Evolutionary conservation across 768 basidiomycete species (phyloP).

Genomic region (Tylopilus subfusipes): DNA sequence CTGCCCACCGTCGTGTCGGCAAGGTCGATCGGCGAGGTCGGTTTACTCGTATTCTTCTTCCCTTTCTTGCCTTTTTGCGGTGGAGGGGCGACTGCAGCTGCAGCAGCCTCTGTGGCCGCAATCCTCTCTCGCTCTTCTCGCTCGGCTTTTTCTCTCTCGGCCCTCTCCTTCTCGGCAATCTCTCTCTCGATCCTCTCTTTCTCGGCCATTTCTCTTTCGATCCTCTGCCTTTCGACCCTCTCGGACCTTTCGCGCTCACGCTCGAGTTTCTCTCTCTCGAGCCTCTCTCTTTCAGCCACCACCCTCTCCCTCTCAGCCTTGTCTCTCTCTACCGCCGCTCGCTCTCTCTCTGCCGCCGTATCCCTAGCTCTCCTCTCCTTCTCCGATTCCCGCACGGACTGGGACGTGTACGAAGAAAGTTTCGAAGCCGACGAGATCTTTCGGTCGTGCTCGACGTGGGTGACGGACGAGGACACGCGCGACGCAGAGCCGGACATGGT

Average conservation of each 20-base stretch:
- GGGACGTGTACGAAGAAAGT: constrained; percentile 29
- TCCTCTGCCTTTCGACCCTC: constrained; percentile 7
- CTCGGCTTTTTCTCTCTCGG: constrained; percentile 12
- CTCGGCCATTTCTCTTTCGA: not conserved
- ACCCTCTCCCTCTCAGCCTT: constrained; percentile 14
- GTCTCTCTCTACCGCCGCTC: constrained; percentile 12
- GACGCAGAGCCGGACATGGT: constrained; percentile 26
- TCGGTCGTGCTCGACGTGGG: constrained; percentile 26
- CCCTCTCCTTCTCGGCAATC: not conserved
- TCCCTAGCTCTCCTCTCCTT: constrained; percentile 26
- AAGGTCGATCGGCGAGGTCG: constrained; percentile 31
- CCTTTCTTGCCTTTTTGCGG: constrained; percentile 14
- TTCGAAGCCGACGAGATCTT: constrained; percentile 26
- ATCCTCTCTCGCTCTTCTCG: constrained; percentile 13
- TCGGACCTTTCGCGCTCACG: not conserved
- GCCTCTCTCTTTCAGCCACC: constrained; percentile 13
- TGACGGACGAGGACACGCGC: constrained; percentile 19
- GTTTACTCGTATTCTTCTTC: constrained; percentile 26
- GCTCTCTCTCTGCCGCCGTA: constrained; percentile 19
- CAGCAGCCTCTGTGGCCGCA: constrained; percentile 6
- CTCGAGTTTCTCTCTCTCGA: constrained; percentile 9
- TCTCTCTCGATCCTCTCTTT: constrained; percentile 6
- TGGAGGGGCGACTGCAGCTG: not conserved
- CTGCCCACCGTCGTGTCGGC: constrained; percentile 38
- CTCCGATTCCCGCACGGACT: constrained; percentile 16